Base-by-base conservation (phyloP, 768 basidiomycete genomes). In the Cubamyces lactineus region DNA sequence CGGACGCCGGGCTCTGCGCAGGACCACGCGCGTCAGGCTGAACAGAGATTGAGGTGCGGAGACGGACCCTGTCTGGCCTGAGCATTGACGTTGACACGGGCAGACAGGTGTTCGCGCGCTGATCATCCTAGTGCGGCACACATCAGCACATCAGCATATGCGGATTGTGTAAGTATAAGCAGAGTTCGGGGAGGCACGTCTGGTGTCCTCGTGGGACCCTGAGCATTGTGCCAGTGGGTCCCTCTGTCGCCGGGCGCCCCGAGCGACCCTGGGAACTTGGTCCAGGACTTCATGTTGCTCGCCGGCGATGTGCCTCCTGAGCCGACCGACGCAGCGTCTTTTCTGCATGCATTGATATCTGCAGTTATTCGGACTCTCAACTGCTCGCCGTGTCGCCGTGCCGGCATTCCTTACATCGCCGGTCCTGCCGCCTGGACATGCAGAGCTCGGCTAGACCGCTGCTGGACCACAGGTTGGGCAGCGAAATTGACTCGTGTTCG, bases 21-120 rank as follows among this genome's bases (percentile, higher is more conserved):
- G 30, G 6, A 30, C 12, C 12, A 42, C 41, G 61, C 61, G 61
- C 61, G 61, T 17, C 54, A 46, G 61, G 61, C 9, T 52, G 55
- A 57, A 57, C 61, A 46, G 34, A 46, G 61, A 52, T 53, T n/a
- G 55, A 53, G 55, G 49, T 26, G 24, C 11, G 42, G n/a, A n/a
- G n/a, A 16, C 23, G 39, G 26, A 39, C 30, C 30, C 40, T 28
- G 42, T 30, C 15, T 24, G 17, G 28, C 15, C 7, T 53, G 34
- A 34, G 28, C 49, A 51, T 45, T 46, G 55, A 57, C 24, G 9
- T 15, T 49, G 48, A 28, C 34, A 9, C 11, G 34, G 11, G 5
- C 61, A 62, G 61, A 62, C 61, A 19, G 43, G 49, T 49, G 57
- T 26, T 15, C 55, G 61, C 46, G 61, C 55, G 61, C 49, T 62